These are phyloP conservation scores for Acorus gramineus DNA, from an alignment of 106 monocot species.

Conservation along the genomic window DNA sequence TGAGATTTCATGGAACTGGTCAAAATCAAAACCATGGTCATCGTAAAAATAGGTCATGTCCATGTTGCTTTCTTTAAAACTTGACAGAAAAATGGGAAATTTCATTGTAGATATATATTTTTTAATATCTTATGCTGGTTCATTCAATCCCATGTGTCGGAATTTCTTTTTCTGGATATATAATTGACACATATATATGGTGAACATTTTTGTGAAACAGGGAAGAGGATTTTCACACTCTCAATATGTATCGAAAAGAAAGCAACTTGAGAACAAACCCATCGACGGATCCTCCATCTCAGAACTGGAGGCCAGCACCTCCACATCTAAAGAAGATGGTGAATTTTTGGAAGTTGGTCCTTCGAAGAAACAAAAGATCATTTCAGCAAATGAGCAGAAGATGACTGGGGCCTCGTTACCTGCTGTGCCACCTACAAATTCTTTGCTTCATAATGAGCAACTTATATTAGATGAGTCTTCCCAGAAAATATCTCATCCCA, in stretches of 20 bases:
- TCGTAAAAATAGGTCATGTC: too few relatives aligned
- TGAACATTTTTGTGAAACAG: slow-evolving; percentile 16
- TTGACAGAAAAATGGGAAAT: too few relatives aligned
- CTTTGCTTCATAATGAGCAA: too few relatives aligned
- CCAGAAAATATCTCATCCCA: background rate
- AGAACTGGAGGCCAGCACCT: slow-evolving; percentile 7
- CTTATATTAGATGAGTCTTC: background rate
- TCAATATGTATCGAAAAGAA: slow-evolving; percentile 29
- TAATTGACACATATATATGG: background rate
- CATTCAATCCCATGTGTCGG: background rate
- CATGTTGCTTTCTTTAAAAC: too few relatives aligned
- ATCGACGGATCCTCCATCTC: background rate
- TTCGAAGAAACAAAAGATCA: too few relatives aligned
- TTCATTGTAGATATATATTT: too few relatives aligned
- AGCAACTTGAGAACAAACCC: slow-evolving; percentile 10
- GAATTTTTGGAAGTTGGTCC: slow-evolving; percentile 1
- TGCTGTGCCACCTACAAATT: too few relatives aligned
- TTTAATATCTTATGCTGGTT: background rate
- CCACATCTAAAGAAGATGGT: background rate
- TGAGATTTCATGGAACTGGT: too few relatives aligned
- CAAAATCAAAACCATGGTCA: too few relatives aligned
- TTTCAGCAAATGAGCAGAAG: too few relatives aligned
- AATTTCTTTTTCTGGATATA: background rate
- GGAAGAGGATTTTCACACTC: slow-evolving; percentile 37
- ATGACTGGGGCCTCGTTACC: too few relatives aligned